Conservation (phyloP, 371 early-diverging fungal genomes). For the Modicella reniformis region DNA sequence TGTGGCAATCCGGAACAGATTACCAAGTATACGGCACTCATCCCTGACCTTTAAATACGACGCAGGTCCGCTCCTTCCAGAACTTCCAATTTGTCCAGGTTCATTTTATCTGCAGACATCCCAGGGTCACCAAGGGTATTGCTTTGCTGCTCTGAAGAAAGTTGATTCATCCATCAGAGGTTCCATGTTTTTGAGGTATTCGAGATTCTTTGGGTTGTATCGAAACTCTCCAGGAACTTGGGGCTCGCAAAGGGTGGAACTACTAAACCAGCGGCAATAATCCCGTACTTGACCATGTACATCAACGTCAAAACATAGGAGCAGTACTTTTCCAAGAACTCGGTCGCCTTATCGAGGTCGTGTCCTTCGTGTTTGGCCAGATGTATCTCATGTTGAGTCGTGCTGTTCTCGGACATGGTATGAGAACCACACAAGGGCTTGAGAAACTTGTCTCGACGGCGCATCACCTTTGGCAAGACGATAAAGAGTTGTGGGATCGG, state of each 20-base stretch:
- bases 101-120: not conserved
- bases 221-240: constrained; percentile 6
- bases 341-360: not conserved
- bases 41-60: constrained; percentile 8
- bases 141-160: not conserved
- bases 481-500: not conserved
- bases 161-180: not conserved
- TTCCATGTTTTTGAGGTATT: not conserved
- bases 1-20: constrained; percentile 15
- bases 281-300: constrained; percentile 11
- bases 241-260: constrained; percentile 1
- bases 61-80: constrained; percentile 24
- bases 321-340: constrained; percentile 20
- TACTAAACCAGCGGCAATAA: not conserved
- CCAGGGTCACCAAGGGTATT: not conserved
- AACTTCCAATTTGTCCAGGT: not conserved
- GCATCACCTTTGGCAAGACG: not conserved
- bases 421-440: constrained; percentile 1
- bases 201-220: constrained; percentile 1
- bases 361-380: constrained; percentile 23
- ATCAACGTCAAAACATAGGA: constrained; percentile 8
- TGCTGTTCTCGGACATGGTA: not conserved
- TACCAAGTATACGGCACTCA: constrained; percentile 9
- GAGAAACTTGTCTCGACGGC: not conserved
- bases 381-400: not conserved